Conservation (phyloP, 2,329 filamentous ascomycete species). For the Aureobasidium leucospermi region DNA sequence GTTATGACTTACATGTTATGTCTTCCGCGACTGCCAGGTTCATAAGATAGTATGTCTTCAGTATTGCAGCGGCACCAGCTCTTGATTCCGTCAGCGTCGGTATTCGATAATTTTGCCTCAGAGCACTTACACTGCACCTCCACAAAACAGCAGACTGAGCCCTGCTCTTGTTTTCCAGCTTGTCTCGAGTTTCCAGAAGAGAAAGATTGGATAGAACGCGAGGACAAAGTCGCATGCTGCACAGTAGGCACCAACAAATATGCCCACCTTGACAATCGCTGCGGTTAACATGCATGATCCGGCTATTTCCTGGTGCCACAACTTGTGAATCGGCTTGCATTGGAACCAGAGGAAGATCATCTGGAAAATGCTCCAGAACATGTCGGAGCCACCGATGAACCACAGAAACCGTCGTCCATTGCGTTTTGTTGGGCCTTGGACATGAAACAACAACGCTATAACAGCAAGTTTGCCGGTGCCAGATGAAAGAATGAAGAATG, state of each 20-base stretch:
- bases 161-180: slow-evolving; percentile 5
- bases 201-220: slow-evolving; percentile 12
- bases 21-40: background rate
- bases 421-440: slow-evolving; percentile 2
- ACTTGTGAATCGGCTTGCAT: background rate
- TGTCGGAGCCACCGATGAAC: slow-evolving; percentile 1
- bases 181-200: slow-evolving; percentile 13
- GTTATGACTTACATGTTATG: background rate
- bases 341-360: slow-evolving; percentile 9
- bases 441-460: background rate
- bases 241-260: background rate
- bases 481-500: background rate
- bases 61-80: background rate
- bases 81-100: background rate
- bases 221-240: slow-evolving; percentile 13
- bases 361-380: background rate
- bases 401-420: background rate
- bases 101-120: background rate
- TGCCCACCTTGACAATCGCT: background rate
- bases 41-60: slow-evolving; percentile 5
- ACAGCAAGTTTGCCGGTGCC: slow-evolving; percentile 7
- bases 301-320: background rate
- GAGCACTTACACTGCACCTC: slow-evolving; percentile 9
- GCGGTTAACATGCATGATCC: background rate
- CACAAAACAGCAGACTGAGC: slow-evolving; percentile 9